Percentiles rank a stretch among this genome's conserved stretches.
Evolutionary conservation across 108 stramenopile genomes (phyloP).

Genomic region (Fistulifera solaris): DNA sequence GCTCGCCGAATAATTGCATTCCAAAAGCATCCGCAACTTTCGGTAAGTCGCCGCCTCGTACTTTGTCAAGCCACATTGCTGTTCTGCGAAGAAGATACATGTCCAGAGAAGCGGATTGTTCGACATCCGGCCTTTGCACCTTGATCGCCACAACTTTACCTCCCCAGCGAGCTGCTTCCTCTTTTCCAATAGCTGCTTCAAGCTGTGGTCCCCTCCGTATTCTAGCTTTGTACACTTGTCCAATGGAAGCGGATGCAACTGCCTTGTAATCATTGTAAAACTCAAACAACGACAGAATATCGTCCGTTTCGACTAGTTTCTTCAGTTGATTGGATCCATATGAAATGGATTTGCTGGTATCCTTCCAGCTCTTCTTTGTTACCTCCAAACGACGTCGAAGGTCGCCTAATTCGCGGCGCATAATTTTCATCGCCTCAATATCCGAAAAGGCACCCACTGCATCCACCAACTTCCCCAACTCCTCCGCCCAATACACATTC

Average conservation of each 20-base stretch:
- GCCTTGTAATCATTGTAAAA: conserved; percentile 55
- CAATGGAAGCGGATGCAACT: conserved; percentile 83
- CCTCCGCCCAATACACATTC: conserved; percentile 72
- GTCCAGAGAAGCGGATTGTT: conserved; percentile 75
- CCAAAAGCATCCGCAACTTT: conserved; percentile 89
- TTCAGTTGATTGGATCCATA: conserved; percentile 19
- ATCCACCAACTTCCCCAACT: conserved; percentile 78
- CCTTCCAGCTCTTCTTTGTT: conserved; percentile 16
- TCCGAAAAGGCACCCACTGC: conserved; percentile 77
- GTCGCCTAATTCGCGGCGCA: conserved; percentile 55
- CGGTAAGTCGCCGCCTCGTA: conserved; percentile 74
- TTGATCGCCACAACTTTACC: conserved; percentile 79
- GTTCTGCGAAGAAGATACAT: conserved; percentile 80
- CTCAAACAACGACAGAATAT: conserved; percentile 64
- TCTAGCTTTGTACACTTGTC: conserved; percentile 79
- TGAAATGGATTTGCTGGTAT: not conserved
- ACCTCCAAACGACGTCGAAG: conserved; percentile 30
- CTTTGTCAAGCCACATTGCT: conserved; percentile 63
- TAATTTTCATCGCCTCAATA: conserved; percentile 70
- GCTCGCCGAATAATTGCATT: conserved; percentile 87
- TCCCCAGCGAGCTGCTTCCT: conserved; percentile 58
- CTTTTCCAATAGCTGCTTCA: conserved; percentile 29
- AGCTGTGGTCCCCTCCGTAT: conserved; percentile 25
- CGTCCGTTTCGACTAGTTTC: conserved; percentile 54
- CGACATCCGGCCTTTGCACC: conserved; percentile 83